phyloP scores from a whole-genome alignment of 2,329 filamentous ascomycete species.

The Cytospora schulzeri region DNA sequence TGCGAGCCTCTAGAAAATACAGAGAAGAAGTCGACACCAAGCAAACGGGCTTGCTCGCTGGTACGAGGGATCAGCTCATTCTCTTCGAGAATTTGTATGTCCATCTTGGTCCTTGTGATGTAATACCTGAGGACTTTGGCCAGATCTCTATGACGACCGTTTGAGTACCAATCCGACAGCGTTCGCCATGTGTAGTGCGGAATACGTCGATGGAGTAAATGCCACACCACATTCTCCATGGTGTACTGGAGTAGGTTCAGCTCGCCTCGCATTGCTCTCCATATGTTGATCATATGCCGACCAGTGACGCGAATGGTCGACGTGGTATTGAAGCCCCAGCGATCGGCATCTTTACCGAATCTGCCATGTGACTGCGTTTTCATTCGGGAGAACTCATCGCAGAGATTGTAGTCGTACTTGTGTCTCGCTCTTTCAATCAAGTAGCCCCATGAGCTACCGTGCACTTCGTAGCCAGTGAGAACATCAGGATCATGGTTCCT shows the following conservation, averaged over 20 bases:
- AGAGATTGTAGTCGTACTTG: slow-evolving; percentile 88
- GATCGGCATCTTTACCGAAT: slow-evolving; percentile 83
- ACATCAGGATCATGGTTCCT: slow-evolving; percentile 86
- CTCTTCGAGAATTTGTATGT: slow-evolving; percentile 87
- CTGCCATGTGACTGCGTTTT: slow-evolving; percentile 80
- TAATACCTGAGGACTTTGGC: slow-evolving; percentile 79
- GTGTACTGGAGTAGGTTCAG: slow-evolving; percentile 91
- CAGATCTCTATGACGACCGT: slow-evolving; percentile 67
- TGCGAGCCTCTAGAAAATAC: slow-evolving; percentile 94
- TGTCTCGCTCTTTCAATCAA: slow-evolving; percentile 84
- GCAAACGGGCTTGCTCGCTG: slow-evolving; percentile 88
- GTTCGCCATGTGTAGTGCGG: slow-evolving; percentile 83
- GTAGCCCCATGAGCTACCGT: slow-evolving; percentile 93
- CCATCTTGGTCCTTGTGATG: slow-evolving; percentile 71
- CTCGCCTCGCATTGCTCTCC: slow-evolving; percentile 94
- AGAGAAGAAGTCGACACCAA: slow-evolving; percentile 95
- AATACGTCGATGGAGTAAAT: slow-evolving; percentile 82
- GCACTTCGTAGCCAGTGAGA: slow-evolving; percentile 91
- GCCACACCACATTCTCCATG: slow-evolving; percentile 93
- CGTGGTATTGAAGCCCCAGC: slow-evolving; percentile 92
- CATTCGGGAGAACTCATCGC: slow-evolving; percentile 88
- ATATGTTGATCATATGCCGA: slow-evolving; percentile 94
- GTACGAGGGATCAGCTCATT: slow-evolving; percentile 89
- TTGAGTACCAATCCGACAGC: slow-evolving; percentile 80
- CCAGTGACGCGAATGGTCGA: slow-evolving; percentile 92